Evolutionary conservation across 2,329 filamentous ascomycete species (phyloP), one percentile per base, ranked within the genome.

Genomic region (Daldinia sp.): DNA sequence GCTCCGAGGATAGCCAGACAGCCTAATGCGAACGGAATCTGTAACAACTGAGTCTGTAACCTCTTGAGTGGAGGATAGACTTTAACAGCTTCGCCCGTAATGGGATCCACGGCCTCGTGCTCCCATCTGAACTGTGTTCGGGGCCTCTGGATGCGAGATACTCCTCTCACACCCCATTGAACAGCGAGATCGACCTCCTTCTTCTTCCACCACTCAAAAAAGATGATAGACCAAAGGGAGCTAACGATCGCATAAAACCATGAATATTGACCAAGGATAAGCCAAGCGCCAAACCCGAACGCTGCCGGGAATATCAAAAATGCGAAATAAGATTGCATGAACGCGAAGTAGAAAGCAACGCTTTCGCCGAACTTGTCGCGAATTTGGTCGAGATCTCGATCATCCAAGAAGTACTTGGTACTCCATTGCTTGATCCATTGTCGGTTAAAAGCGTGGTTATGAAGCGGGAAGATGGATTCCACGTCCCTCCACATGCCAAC

Each of bases 201-300:
- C 71, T 94, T 90, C 80, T 96, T 97, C 94, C 94, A 98, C 77
- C 91, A 97, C 75, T 98, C 94, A 58, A 96, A 90, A 74, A 97
- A 97, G 48, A 94, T 81, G 2, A 95, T 88, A 59, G 90, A 90
- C 92, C 94, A 97, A n/a, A 97, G 79, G 30, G 88, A 90, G 73
- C 90, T 94, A 43, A 90, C 83, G 1, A 94, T 76, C 11, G 91
- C 92, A 71, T 96, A 97, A 50, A 93, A 77, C 59, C 88, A 86
- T 1, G 94, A 97, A 78, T 93, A 98, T 59, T 90, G 86, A 7
- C 93, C 93, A 0, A 97, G 82, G n/a, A 96, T 80, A 27, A 94
- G 77, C 91, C 93, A 97, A 10, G 90, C 86, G 0, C 85, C 82
- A 37, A 92, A 82, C 2, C 94, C 94, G 70, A 95, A 88, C 3